Evolutionary conservation across 306 rosid genomes (phyloP).

Genomic region (Sphenostylis stenocarpa): DNA sequence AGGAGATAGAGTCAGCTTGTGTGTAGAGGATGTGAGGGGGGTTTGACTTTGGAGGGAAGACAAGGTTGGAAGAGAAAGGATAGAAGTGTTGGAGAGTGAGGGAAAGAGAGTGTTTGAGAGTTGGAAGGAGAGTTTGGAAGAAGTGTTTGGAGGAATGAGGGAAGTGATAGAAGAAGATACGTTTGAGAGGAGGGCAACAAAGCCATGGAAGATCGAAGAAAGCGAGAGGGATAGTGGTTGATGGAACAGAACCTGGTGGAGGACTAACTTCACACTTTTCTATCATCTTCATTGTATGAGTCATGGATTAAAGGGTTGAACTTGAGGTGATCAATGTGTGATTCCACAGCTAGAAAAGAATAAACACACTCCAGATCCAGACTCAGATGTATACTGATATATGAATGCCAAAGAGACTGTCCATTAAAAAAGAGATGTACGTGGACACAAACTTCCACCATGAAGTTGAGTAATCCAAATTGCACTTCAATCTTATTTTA

Average conservation of each 20-base stretch:
- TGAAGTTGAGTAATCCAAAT: background rate
- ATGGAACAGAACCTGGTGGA: constrained; percentile 20
- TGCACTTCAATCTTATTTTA: background rate
- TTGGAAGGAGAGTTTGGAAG: constrained; percentile 8
- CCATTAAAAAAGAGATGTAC: no score
- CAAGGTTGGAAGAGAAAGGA: constrained; percentile 5
- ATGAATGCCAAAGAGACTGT: no score
- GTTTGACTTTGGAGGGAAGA: constrained; percentile 20
- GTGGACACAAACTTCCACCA: no score
- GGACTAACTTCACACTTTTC: constrained; percentile 11
- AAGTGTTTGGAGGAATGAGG: constrained; percentile 24
- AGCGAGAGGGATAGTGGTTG: background rate
- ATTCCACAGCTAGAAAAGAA: no score
- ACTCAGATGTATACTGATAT: no score
- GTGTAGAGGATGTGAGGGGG: constrained; percentile 27
- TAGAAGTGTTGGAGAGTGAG: constrained; percentile 28
- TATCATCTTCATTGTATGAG: background rate
- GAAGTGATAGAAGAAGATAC: constrained; percentile 8
- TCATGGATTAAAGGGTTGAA: background rate
- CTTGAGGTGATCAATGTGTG: background rate
- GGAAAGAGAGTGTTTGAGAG: constrained; percentile 30
- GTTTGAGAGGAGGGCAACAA: background rate
- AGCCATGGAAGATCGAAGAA: constrained; percentile 30
- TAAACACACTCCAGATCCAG: no score
- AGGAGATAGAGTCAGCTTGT: background rate